Evolutionary conservation across 176 grass and related monocot species (phyloP).

Genomic region (Oryza glumipatula): DNA sequence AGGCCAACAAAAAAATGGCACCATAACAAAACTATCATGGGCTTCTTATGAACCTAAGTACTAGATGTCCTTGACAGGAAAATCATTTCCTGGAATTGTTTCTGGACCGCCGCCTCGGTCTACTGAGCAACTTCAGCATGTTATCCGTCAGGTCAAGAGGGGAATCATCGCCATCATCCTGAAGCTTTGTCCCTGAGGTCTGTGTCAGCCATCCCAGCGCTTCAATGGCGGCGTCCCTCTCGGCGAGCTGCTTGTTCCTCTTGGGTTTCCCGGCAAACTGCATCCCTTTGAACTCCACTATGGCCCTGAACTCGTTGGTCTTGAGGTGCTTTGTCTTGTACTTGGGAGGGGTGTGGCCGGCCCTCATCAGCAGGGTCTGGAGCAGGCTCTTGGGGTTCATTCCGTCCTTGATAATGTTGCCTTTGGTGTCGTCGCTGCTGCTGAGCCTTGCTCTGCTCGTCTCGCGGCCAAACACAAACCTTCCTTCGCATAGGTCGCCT

Average conservation of each 20-base stretch:
- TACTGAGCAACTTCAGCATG: conserved; percentile 90
- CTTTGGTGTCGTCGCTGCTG: conserved; percentile 47
- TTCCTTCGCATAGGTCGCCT: conserved; percentile 90
- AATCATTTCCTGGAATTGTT: conserved; percentile 36
- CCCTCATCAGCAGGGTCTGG: conserved; percentile 95
- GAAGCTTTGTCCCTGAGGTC: conserved; percentile 69
- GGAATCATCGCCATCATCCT: conserved; percentile 59
- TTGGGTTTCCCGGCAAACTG: conserved; percentile 94
- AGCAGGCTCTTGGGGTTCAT: conserved; percentile 88
- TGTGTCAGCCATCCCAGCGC: conserved; percentile 86
- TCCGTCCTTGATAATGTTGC: conserved; percentile 59
- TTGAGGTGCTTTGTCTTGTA: conserved; percentile 96
- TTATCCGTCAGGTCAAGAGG: conserved; percentile 81
- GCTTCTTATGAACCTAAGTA: neutral
- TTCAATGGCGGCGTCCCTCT: conserved; percentile 91
- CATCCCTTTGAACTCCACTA: conserved; percentile 99
- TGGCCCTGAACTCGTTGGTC: conserved; percentile 90
- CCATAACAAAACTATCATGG: neutral
- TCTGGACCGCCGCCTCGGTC: conserved; percentile 58
- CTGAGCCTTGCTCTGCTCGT: conserved; percentile 49
- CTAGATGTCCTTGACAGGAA: neutral
- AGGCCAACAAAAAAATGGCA: neutral
- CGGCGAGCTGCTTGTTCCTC: conserved; percentile 89
- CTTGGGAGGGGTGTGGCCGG: conserved; percentile 82
- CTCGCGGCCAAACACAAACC: conserved; percentile 91